phyloP scores from a whole-genome alignment of 2,329 filamentous ascomycete genomes.

The Nemania abortiva region DNA sequence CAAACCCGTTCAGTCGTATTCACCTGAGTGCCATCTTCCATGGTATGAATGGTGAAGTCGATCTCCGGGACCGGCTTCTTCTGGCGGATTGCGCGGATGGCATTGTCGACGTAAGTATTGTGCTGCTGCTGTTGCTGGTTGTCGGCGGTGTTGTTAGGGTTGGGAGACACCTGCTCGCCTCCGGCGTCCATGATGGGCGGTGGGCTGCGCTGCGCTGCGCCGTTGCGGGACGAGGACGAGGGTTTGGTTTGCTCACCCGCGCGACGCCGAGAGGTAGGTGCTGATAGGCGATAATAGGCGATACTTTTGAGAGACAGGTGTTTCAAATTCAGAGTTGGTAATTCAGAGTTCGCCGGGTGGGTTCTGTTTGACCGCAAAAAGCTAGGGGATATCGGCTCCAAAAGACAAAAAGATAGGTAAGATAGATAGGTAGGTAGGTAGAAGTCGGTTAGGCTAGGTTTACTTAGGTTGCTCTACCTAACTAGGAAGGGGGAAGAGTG shows the following conservation, averaged over 20 bases:
- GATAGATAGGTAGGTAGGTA: conserved; percentile 1
- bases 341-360: conserved; percentile 9
- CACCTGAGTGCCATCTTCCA: conserved; percentile 97
- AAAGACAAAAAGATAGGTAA: conserved; percentile 5
- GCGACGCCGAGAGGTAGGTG: conserved; percentile 13
- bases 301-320: background rate
- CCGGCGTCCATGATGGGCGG: conserved; percentile 63
- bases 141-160: conserved; percentile 42
- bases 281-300: conserved; percentile 17
- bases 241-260: conserved; percentile 23
- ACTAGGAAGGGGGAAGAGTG: conserved; percentile 1
- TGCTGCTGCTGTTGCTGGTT: conserved; percentile 55
- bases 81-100: conserved; percentile 89
- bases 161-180: conserved; percentile 53
- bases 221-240: conserved; percentile 35
- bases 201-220: conserved; percentile 46
- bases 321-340: background rate
- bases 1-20: conserved; percentile 96
- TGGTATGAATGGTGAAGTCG: conserved; percentile 97
- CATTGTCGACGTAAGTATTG: conserved; percentile 82
- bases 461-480: conserved; percentile 1
- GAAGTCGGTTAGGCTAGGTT: background rate
- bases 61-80: conserved; percentile 98
- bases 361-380: conserved; percentile 17
- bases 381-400: background rate